These are phyloP conservation scores for Geranium incanum DNA, from an alignment of 441 rosid genomes.

Conservation along the genomic window DNA sequence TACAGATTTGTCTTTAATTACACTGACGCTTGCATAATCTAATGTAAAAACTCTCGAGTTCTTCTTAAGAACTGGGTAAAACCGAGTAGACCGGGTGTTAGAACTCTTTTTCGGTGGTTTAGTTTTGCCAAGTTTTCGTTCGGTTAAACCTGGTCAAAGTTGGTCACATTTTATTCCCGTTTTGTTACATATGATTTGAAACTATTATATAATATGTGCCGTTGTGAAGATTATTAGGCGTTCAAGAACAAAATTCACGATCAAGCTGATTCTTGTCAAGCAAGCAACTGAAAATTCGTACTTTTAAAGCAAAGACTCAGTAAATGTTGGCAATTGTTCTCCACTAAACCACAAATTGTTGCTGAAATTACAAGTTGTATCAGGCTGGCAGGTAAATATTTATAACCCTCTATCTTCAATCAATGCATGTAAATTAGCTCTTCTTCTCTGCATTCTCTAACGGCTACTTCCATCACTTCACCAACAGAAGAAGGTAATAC, in stretches of 20 bases:
- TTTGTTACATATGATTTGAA: no score
- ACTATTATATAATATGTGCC: no score
- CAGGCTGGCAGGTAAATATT: conserved; percentile 2
- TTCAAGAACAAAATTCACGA: background rate
- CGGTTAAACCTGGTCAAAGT: no score
- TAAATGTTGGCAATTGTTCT: background rate
- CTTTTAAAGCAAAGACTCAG: conserved; percentile 1
- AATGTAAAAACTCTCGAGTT: no score
- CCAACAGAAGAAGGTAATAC: conserved; percentile 49
- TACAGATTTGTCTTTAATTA: no score
- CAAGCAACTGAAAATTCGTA: background rate
- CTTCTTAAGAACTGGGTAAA: no score
- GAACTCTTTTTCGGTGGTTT: no score
- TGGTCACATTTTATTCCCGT: no score
- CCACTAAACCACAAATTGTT: background rate
- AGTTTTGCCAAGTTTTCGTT: no score
- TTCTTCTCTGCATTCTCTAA: conserved; percentile 67
- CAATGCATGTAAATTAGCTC: conserved; percentile 55
- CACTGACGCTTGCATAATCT: no score
- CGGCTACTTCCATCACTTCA: conserved; percentile 46
- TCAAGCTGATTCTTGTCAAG: background rate
- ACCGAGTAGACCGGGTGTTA: no score
- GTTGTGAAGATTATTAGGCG: background rate
- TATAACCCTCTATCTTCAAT: no score
- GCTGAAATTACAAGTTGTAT: background rate